Percentiles rank a stretch among this genome's conserved stretches.
These are phyloP conservation scores for Suhomyces taliae DNA, from an alignment of 1,139 yeast species.

Conservation along the genomic window DNA sequence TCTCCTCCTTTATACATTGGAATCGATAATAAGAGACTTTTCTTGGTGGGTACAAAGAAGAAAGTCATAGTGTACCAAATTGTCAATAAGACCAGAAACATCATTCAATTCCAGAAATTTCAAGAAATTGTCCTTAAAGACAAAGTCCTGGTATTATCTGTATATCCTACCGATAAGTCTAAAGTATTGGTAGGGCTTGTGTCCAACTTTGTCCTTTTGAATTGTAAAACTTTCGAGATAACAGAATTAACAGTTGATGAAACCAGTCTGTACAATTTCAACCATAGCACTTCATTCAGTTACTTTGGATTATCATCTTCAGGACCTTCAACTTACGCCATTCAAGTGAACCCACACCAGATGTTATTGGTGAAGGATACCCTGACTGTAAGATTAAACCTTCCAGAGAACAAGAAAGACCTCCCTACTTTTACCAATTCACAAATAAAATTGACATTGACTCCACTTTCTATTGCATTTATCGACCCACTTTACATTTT, in stretches of 20 bases:
- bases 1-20: constrained; percentile 20
- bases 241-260: constrained; percentile 16
- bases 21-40: constrained; percentile 18
- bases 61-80: constrained; percentile 30
- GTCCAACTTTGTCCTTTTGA: constrained; percentile 30
- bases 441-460: constrained; percentile 25
- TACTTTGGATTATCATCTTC: constrained; percentile 25
- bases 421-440: constrained; percentile 18
- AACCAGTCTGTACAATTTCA: constrained; percentile 14
- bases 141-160: constrained; percentile 23
- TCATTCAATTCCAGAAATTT: constrained; percentile 27
- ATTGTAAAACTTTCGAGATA: constrained; percentile 21
- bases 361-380: constrained; percentile 23
- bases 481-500: constrained; percentile 50
- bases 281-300: constrained; percentile 21
- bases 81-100: constrained; percentile 31
- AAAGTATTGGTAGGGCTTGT: constrained; percentile 27
- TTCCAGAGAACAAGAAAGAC: constrained; percentile 7
- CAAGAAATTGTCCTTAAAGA: constrained; percentile 34
- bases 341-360: constrained; percentile 17
- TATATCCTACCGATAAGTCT: constrained; percentile 9
- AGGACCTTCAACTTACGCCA: constrained; percentile 21
- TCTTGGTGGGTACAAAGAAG: constrained; percentile 35
- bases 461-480: constrained; percentile 33
- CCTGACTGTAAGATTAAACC: constrained; percentile 19